Conservation (phyloP, 345 rosid species). For the Acer campestre region DNA sequence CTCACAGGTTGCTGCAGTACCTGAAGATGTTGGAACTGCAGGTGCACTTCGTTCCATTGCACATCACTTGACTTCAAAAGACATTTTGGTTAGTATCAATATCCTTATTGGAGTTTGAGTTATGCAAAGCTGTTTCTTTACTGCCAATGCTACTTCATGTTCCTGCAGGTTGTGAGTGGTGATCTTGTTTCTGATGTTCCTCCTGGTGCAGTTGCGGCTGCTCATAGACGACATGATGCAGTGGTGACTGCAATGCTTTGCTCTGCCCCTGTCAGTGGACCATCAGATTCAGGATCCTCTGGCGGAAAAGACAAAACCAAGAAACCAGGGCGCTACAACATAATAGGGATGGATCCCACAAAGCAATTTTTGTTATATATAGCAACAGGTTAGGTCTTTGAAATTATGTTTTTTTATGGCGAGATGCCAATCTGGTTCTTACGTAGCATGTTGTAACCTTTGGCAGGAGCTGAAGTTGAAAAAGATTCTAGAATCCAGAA, state of each 20-base stretch:
- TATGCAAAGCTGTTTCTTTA: conserved; percentile 15
- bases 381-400: conserved; percentile 64
- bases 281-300: conserved; percentile 70
- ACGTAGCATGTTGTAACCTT: conserved; percentile 20
- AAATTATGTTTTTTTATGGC: neutral
- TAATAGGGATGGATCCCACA: conserved; percentile 78
- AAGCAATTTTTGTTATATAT: conserved; percentile 76
- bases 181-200: conserved; percentile 98
- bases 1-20: conserved; percentile 84
- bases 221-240: conserved; percentile 93
- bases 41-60: conserved; percentile 94
- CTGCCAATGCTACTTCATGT: conserved; percentile 14
- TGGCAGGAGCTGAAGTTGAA: conserved; percentile 73
- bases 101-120: conserved; percentile 21
- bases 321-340: conserved; percentile 73
- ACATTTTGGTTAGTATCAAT: conserved; percentile 71
- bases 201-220: conserved; percentile 88
- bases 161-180: conserved; percentile 85
- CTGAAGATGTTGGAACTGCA: conserved; percentile 92
- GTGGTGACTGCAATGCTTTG: conserved; percentile 89
- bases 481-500: conserved; percentile 76
- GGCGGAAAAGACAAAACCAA: conserved; percentile 88
- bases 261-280: conserved; percentile 76
- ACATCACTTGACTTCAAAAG: conserved; percentile 84
- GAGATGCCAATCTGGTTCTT: conserved; percentile 15